Percentiles rank a stretch among this genome's conserved stretches.
Evolutionary conservation across 2,329 filamentous ascomycete species (phyloP).

Genomic region (Claviceps lovelessii): DNA sequence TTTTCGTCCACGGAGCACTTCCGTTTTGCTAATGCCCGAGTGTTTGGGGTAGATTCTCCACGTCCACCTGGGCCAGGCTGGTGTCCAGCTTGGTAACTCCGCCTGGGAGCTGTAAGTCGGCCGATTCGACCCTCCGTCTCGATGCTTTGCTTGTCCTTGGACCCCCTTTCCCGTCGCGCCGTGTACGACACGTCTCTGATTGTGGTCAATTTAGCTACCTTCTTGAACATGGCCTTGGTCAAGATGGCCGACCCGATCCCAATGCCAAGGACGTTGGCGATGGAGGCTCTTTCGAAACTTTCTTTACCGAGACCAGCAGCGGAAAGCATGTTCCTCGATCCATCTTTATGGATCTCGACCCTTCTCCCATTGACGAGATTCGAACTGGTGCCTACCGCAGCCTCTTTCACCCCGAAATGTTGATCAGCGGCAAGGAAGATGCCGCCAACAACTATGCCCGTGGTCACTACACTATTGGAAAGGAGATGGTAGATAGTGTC

Average conservation of each 20-base stretch:
- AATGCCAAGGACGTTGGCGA: constrained; percentile 45
- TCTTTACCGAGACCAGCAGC: constrained; percentile 58
- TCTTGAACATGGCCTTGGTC: constrained; percentile 55
- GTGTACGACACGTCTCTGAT: constrained; percentile 11
- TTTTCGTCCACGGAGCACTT: neutral
- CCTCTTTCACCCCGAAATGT: constrained; percentile 57
- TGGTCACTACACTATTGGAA: constrained; percentile 63
- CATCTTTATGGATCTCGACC: constrained; percentile 59
- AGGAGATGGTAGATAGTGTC: constrained; percentile 59
- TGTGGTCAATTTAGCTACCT: constrained; percentile 40
- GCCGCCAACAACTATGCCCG: constrained; percentile 66
- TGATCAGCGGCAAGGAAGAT: constrained; percentile 64
- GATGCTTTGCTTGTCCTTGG: neutral
- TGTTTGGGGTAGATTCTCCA: constrained; percentile 38
- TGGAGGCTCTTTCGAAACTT: constrained; percentile 53
- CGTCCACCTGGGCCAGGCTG: constrained; percentile 53
- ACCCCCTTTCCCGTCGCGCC: neutral
- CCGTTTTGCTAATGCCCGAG: constrained; percentile 7
- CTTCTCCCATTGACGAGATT: constrained; percentile 61
- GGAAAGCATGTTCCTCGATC: constrained; percentile 61
- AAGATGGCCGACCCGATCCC: constrained; percentile 50
- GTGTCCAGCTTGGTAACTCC: constrained; percentile 60
- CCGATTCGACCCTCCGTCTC: constrained; percentile 11
- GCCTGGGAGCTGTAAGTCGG: constrained; percentile 59
- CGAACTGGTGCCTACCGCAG: constrained; percentile 52